A percentile compares a stretch with the other conserved stretches of the same genome.
Conservation (phyloP, 805 yeast genomes). For the Komagataella ulmi region DNA sequence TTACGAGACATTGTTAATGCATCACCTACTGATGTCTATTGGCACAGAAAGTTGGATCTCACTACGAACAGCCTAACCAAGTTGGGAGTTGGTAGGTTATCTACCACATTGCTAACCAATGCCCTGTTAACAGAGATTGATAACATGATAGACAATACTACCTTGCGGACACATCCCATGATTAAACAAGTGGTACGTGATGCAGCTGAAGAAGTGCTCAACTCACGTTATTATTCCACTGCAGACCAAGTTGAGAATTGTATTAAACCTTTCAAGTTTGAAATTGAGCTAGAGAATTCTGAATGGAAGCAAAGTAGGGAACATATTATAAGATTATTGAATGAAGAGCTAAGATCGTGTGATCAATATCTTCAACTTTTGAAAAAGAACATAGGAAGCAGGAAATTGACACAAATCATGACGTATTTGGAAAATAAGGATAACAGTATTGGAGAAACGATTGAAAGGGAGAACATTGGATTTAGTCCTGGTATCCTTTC, state of each 20-base stretch:
- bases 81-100: conserved; percentile 83
- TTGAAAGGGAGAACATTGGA: conserved; percentile 65
- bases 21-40: conserved; percentile 57
- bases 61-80: conserved; percentile 79
- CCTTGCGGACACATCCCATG: conserved; percentile 74
- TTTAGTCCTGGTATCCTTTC: conserved; percentile 65
- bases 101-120: conserved; percentile 73
- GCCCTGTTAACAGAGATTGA: conserved; percentile 70
- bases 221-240: conserved; percentile 71
- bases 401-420: conserved; percentile 74
- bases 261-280: conserved; percentile 95
- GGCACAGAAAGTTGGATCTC: conserved; percentile 81
- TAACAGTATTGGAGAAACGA: conserved; percentile 19
- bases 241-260: conserved; percentile 98
- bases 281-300: conserved; percentile 88
- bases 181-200: conserved; percentile 72
- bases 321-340: conserved; percentile 57
- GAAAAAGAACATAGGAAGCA: conserved; percentile 65
- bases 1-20: conserved; percentile 43
- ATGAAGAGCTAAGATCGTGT: conserved; percentile 81
- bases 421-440: conserved; percentile 46
- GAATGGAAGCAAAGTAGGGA: conserved; percentile 84
- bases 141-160: conserved; percentile 59
- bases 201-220: conserved; percentile 72
- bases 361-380: conserved; percentile 44